Evolutionary conservation across 2,329 filamentous ascomycete species (phyloP), one percentile per base, ranked within the genome.

Genomic region (Trichophyton benhamiae): DNA sequence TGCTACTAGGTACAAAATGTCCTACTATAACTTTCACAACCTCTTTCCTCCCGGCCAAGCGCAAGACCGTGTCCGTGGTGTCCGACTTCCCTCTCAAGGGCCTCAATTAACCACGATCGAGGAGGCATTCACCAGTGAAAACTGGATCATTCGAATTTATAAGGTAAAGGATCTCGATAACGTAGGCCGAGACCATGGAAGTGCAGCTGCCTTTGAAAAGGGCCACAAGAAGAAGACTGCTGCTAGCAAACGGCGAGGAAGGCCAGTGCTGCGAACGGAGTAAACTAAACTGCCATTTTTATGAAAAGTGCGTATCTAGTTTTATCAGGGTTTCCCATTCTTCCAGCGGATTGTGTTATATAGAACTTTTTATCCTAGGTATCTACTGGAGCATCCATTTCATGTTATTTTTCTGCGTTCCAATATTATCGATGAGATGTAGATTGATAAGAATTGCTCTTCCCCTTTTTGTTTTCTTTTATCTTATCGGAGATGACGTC

Each of bases 81-180:
- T 83, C 42, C 84, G 83, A 63, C 79, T 97, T 59, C 95, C 94
- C n/a, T 84, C 89, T 11, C 82, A 91, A 67, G 87, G 89, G 0
- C 94, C 94, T 7, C 83, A 88, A 64, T 86, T 99, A 63, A 90
- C 87, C 76, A 94, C 87, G 3, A 77, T 99, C 55, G 94, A 99
- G 74, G 94, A 99, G 78, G 94, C 94, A 8, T 99, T 95, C 75
- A 99, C 95, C 61, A 96, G 90, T 71, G 94, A 99, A 81, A 99
- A 99, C 82, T 99, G 94, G 94, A 99, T 99, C 75, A 97, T 99
- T 73, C 84, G 94, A 66, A 96, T 99, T 72, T 99, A 96, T 83
- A 99, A 99, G 82, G 94, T 99, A 78, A 99, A 99, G 80, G 91
- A 96, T 70, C 85, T 96, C 63, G 94, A 99, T 79, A 97, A 97